These are phyloP conservation scores for Leccinum variicolor DNA, from an alignment of 768 basidiomycete species.

Conservation along the genomic window DNA sequence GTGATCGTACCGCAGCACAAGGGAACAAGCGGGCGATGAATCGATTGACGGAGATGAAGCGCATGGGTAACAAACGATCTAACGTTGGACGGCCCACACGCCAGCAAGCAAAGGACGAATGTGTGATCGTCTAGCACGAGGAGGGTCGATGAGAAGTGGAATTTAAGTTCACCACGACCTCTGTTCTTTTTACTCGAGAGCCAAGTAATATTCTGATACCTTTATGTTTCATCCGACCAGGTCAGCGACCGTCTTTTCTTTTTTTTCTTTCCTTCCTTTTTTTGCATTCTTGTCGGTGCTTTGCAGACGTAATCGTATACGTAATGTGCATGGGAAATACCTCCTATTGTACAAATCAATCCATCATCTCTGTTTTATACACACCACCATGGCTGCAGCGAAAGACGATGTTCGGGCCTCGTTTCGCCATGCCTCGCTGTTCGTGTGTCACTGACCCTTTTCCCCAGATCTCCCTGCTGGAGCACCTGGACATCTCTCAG, in stretches of 20 bases:
- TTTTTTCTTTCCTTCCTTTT: background rate
- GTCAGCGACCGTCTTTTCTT: constrained; percentile 1
- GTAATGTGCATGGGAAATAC: constrained; percentile 1
- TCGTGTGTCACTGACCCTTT: constrained; percentile 5
- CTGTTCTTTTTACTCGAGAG: background rate
- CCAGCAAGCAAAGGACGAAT: constrained; percentile 92
- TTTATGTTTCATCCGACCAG: constrained; percentile 5
- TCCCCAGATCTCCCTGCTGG: constrained; percentile 49
- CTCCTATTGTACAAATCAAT: constrained; percentile 12
- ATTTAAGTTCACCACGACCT: constrained; percentile 8
- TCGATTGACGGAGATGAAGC: constrained; percentile 92
- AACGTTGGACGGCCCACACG: constrained; percentile 85
- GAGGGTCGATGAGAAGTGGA: constrained; percentile 1
- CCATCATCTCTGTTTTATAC: background rate
- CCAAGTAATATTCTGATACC: constrained; percentile 12
- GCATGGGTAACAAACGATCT: constrained; percentile 74
- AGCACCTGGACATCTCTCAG: constrained; percentile 57
- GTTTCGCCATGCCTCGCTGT: background rate
- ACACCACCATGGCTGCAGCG: constrained; percentile 17
- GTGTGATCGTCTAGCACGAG: constrained; percentile 69
- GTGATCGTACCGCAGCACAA: constrained; percentile 58
- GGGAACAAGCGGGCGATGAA: constrained; percentile 98
- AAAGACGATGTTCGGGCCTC: constrained; percentile 29
- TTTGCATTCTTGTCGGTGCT: constrained; percentile 17
- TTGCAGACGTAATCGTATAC: constrained; percentile 2